These are phyloP conservation scores for Coniochaeta prunicola DNA, from an alignment of 2,329 filamentous ascomycete species.

Conservation along the genomic window DNA sequence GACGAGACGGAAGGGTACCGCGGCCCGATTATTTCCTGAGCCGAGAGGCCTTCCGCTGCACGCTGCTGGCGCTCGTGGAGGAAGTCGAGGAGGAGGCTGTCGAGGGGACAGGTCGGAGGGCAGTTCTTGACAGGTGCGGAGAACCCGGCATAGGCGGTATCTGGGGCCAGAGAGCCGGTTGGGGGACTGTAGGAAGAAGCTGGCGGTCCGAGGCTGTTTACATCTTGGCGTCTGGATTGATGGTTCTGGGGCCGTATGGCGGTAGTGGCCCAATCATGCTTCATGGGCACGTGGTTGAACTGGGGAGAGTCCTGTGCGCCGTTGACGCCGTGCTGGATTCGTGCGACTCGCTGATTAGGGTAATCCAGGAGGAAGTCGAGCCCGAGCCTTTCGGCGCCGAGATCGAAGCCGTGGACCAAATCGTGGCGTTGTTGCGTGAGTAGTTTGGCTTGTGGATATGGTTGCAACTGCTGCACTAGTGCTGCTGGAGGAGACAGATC, in stretches of 20 bases:
- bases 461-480: constrained; percentile 12
- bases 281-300: constrained; percentile 40
- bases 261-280: constrained; percentile 36
- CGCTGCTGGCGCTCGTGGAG: constrained; percentile 61
- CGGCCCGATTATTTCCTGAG: constrained; percentile 64
- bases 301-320: constrained; percentile 37
- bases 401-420: constrained; percentile 47
- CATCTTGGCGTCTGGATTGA: background rate
- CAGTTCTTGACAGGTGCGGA: constrained; percentile 47
- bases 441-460: constrained; percentile 18
- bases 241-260: constrained; percentile 8
- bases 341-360: constrained; percentile 44
- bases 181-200: background rate
- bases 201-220: constrained; percentile 1
- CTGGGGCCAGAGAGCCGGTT: background rate
- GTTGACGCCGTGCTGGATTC: constrained; percentile 42
- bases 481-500: constrained; percentile 10
- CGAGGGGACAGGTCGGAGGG: constrained; percentile 66
- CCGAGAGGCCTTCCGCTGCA: constrained; percentile 56
- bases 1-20: constrained; percentile 74
- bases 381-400: constrained; percentile 60
- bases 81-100: constrained; percentile 74
- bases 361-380: constrained; percentile 64
- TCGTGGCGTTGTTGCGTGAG: constrained; percentile 42
- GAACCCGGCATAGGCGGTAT: constrained; percentile 2